These are phyloP conservation scores for Ampelocalamus luodianensis DNA, from an alignment of 176 grass and related monocot genomes.

Conservation along the genomic window DNA sequence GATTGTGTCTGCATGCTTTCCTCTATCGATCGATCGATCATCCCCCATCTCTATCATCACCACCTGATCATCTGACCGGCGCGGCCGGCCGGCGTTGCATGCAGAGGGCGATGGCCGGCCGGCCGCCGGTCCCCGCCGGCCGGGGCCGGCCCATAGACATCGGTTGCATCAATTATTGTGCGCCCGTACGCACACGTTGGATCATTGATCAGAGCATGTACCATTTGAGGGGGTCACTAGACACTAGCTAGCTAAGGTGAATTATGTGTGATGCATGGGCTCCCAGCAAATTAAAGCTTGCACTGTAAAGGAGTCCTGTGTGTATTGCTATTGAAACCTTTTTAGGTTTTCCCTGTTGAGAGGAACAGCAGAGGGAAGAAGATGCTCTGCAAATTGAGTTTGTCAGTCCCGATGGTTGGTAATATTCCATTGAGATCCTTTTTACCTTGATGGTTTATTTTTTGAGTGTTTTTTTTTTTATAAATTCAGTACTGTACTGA, in stretches of 20 bases:
- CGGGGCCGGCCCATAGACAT: neutral
- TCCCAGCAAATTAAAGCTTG: neutral
- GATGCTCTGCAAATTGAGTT: conserved; percentile 7
- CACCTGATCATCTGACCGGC: neutral
- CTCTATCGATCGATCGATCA: neutral
- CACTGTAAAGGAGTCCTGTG: neutral
- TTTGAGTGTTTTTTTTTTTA: neutral
- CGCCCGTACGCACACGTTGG: conserved; percentile 25
- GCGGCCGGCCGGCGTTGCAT: neutral
- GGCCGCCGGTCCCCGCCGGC: neutral
- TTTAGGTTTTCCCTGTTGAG: conserved; percentile 27
- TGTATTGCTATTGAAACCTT: neutral
- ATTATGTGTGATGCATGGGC: conserved; percentile 1
- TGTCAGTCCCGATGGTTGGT: neutral
- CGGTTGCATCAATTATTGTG: conserved; percentile 38
- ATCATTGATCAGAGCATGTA: neutral
- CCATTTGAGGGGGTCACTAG: conserved; percentile 17
- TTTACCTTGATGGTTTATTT: too few species aligned
- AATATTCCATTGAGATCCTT: neutral
- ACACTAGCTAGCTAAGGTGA: neutral
- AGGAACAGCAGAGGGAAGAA: conserved; percentile 3
- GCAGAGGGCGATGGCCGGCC: neutral
- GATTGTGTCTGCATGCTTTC: neutral
- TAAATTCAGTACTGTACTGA: neutral
- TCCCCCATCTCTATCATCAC: neutral